Conservation (phyloP, 768 basidiomycete genomes). For the Naematelia encephala region DNA sequence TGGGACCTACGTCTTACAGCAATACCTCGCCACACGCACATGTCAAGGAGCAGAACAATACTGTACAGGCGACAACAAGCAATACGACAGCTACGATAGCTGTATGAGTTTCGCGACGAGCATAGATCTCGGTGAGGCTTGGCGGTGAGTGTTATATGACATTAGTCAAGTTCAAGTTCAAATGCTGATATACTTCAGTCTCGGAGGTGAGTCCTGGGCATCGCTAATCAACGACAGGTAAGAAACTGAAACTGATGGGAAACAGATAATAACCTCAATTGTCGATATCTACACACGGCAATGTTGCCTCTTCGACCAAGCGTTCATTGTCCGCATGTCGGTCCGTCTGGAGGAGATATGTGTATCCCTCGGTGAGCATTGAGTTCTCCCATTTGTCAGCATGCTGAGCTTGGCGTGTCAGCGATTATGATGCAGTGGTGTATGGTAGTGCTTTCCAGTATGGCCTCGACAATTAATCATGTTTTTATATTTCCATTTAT, state of each 20-base stretch:
- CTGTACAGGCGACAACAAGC: conserved; percentile 20
- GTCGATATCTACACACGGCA: conserved; percentile 21
- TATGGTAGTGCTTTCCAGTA: too few species aligned
- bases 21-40: conserved; percentile 18
- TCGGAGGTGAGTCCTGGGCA: conserved; percentile 13
- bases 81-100: conserved; percentile 24
- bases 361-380: conserved; percentile 24
- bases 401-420: background rate
- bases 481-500: too few species aligned
- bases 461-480: too few species aligned
- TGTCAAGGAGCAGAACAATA: conserved; percentile 15
- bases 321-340: conserved; percentile 28
- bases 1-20: conserved; percentile 17
- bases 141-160: conserved; percentile 6
- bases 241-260: background rate
- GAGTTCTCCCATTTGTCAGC: background rate
- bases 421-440: background rate
- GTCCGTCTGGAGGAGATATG: conserved; percentile 26
- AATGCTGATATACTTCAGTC: background rate
- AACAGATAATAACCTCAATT: conserved; percentile 29
- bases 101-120: conserved; percentile 10
- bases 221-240: background rate
- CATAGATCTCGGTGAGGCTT: conserved; percentile 13
- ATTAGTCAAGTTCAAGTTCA: background rate
- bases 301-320: conserved; percentile 24